phyloP scores from a whole-genome alignment of 169 alveolate genomes.

The Perkinsus olseni region DNA sequence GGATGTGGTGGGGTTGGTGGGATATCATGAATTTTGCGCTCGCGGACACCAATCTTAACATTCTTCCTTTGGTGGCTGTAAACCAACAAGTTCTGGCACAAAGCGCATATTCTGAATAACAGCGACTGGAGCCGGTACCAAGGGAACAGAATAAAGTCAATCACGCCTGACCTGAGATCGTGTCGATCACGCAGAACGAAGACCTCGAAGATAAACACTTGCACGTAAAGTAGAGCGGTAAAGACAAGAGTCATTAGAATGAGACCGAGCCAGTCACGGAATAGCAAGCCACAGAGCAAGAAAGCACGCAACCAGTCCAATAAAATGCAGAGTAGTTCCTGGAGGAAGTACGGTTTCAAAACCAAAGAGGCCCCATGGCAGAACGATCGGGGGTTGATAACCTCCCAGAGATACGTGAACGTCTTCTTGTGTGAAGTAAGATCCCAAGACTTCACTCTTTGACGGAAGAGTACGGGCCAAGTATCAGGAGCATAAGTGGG shows the following conservation, averaged over 20 bases:
- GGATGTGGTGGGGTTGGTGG: background rate
- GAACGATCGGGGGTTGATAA: background rate
- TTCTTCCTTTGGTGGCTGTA: background rate
- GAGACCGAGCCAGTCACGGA: constrained; percentile 1
- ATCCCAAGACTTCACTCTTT: background rate
- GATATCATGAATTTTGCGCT: background rate
- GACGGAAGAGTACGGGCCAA: background rate
- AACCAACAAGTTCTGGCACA: background rate
- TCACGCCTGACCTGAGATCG: background rate
- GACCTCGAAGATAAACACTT: background rate
- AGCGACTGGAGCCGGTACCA: background rate
- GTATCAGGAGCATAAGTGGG: background rate
- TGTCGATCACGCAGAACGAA: background rate
- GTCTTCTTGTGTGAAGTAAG: background rate
- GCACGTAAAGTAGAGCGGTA: background rate
- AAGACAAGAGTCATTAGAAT: background rate
- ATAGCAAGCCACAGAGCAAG: background rate
- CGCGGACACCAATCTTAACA: background rate
- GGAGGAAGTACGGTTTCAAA: background rate
- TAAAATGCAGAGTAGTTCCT: background rate
- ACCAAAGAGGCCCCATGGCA: background rate
- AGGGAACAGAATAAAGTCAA: background rate
- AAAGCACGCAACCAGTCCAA: background rate
- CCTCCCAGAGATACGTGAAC: background rate
- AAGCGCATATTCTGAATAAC: background rate